A percentile compares a stretch with the other conserved stretches of the same genome.
These are phyloP conservation scores for Breynia disticha DNA, from an alignment of 441 rosid genomes.

Conservation along the genomic window DNA sequence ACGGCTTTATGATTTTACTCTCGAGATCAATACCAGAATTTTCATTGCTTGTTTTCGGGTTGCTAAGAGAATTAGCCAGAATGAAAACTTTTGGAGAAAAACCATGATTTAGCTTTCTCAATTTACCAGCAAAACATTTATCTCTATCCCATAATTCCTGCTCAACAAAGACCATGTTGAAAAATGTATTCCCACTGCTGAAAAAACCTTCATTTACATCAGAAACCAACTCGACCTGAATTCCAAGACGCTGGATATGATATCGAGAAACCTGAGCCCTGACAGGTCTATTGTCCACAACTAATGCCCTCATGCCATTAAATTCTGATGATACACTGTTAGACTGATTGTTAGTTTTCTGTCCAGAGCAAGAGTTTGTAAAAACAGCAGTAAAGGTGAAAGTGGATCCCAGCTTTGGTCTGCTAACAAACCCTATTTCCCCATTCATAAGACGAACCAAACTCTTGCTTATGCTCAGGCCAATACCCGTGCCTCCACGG, in stretches of 20 bases:
- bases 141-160: constrained; percentile 76
- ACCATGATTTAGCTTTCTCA: constrained; percentile 23
- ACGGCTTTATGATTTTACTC: constrained; percentile 61
- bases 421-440: constrained; percentile 76
- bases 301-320: constrained; percentile 54
- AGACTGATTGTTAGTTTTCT: constrained; percentile 34
- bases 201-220: constrained; percentile 40
- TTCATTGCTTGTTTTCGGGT: constrained; percentile 20
- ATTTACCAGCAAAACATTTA: constrained; percentile 23
- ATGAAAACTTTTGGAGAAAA: constrained; percentile 44
- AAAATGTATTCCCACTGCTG: constrained; percentile 19
- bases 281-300: constrained; percentile 60
- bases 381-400: constrained; percentile 85
- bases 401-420: constrained; percentile 65
- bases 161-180: constrained; percentile 62
- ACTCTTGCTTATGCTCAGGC: constrained; percentile 91
- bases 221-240: constrained; percentile 49
- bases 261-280: constrained; percentile 69
- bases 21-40: constrained; percentile 28
- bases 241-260: constrained; percentile 72
- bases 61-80: constrained; percentile 47
- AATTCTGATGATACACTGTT: constrained; percentile 35
- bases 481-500: constrained; percentile 93
- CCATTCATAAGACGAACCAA: constrained; percentile 82
- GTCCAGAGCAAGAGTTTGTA: constrained; percentile 35